Conservation (phyloP, 2,329 filamentous ascomycete genomes). For the Xylaria sp. region DNA sequence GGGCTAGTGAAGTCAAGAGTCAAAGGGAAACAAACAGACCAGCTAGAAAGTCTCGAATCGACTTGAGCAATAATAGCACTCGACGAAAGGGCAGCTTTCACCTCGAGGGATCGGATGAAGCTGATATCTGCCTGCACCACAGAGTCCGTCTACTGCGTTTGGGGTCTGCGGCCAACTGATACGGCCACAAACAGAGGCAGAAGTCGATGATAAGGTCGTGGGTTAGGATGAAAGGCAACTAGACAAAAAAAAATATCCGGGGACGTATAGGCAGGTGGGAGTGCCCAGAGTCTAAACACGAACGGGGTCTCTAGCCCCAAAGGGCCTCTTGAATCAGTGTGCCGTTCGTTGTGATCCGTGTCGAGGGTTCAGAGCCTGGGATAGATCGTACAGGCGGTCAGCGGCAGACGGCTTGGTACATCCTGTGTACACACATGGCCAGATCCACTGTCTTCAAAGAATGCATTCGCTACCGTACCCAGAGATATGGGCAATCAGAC, state of each 20-base stretch:
- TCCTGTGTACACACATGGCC: not conserved
- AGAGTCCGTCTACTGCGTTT: constrained; percentile 9
- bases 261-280: constrained; percentile 14
- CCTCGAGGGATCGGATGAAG: constrained; percentile 1
- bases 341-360: constrained; percentile 13
- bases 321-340: constrained; percentile 5
- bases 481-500: constrained; percentile 13
- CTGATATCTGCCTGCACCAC: constrained; percentile 10
- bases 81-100: constrained; percentile 10
- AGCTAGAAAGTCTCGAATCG: constrained; percentile 6
- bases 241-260: constrained; percentile 15
- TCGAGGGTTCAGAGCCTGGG: constrained; percentile 3
- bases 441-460: constrained; percentile 3
- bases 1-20: constrained; percentile 8
- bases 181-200: not conserved
- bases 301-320: constrained; percentile 7
- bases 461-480: constrained; percentile 13
- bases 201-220: constrained; percentile 17
- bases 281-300: constrained; percentile 6
- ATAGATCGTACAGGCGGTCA: constrained; percentile 29
- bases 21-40: constrained; percentile 11
- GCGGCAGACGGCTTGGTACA: constrained; percentile 22
- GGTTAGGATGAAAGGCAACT: constrained; percentile 5
- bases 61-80: constrained; percentile 14
- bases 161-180: constrained; percentile 7